phyloP scores from a whole-genome alignment of 345 rosid genomes.

The Pugionium dolabratum region DNA sequence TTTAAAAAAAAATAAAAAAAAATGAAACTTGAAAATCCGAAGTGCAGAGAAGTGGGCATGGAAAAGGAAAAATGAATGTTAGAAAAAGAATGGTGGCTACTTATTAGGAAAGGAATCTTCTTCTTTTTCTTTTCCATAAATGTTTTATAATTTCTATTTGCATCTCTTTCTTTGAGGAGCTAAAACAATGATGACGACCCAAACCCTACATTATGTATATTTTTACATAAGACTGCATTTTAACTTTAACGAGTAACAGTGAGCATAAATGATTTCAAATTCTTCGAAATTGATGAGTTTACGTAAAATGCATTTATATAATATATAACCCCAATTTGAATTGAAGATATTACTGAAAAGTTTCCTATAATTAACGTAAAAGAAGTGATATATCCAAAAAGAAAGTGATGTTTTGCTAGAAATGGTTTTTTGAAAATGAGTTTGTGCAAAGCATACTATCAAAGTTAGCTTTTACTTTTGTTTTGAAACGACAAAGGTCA shows the following conservation, averaged over 20 bases:
- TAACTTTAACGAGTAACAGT: too few relatives aligned
- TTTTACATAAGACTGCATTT: neutral
- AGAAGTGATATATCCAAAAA: slow-evolving; percentile 34
- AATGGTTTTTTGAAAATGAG: slow-evolving; percentile 27
- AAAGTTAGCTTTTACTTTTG: slow-evolving; percentile 39
- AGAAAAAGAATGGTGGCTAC: slow-evolving; percentile 42
- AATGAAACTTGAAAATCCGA: slow-evolving; percentile 10
- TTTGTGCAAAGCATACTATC: slow-evolving; percentile 27
- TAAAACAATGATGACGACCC: slow-evolving; percentile 30
- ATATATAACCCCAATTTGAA: neutral
- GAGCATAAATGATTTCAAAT: too few relatives aligned
- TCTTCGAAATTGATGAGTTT: too few relatives aligned
- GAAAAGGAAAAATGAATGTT: slow-evolving; percentile 31
- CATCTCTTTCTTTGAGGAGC: slow-evolving; percentile 10
- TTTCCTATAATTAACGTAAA: slow-evolving; percentile 3
- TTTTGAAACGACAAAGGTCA: slow-evolving; percentile 39
- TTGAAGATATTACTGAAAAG: neutral
- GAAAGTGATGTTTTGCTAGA: slow-evolving; percentile 31
- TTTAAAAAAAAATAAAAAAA: neutral
- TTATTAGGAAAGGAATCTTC: slow-evolving; percentile 39
- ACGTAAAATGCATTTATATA: too few relatives aligned
- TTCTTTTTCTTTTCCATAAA: slow-evolving; percentile 38
- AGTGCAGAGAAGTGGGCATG: slow-evolving; percentile 27
- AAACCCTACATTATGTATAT: neutral
- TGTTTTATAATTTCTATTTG: slow-evolving; percentile 37